Conservation (phyloP, 139 green algal species). For the Eudorina sp. region DNA sequence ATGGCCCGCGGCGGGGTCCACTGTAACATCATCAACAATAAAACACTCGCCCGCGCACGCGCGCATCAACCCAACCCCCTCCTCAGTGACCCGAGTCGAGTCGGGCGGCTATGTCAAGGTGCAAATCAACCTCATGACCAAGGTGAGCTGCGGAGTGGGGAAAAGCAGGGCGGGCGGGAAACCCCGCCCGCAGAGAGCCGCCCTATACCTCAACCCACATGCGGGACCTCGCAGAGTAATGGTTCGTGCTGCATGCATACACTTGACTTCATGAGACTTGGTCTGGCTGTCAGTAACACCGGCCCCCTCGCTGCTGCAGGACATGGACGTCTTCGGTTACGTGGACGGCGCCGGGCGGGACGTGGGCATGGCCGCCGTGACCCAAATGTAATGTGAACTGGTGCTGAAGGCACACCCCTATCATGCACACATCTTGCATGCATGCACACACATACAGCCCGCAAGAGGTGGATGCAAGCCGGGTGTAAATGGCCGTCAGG, state of each 20-base stretch:
- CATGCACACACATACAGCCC: too few species aligned
- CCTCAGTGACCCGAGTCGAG: conserved; percentile 67
- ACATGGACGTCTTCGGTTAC: conserved; percentile 79
- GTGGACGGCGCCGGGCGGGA: conserved; percentile 34
- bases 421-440: too few species aligned
- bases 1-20: too few species aligned
- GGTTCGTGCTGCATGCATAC: too few species aligned
- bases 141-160: conserved; percentile 42
- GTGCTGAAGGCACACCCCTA: too few species aligned
- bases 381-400: not conserved
- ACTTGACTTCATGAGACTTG: not conserved
- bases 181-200: not conserved
- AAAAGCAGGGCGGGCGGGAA: not conserved
- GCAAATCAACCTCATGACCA: conserved; percentile 73
- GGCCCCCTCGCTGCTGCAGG: conserved; percentile 49
- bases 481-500: too few species aligned
- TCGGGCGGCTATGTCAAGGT: conserved; percentile 65
- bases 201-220: too few species aligned
- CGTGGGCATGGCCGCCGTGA: not conserved
- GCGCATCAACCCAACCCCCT: too few species aligned
- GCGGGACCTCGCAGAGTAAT: too few species aligned
- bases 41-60: too few species aligned
- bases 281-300: not conserved
- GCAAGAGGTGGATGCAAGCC: too few species aligned
- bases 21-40: too few species aligned